Evolutionary conservation across 805 yeast genomes (phyloP), one percentile per base, ranked within the genome.

Genomic region (Wickerhamiella nectarea): DNA sequence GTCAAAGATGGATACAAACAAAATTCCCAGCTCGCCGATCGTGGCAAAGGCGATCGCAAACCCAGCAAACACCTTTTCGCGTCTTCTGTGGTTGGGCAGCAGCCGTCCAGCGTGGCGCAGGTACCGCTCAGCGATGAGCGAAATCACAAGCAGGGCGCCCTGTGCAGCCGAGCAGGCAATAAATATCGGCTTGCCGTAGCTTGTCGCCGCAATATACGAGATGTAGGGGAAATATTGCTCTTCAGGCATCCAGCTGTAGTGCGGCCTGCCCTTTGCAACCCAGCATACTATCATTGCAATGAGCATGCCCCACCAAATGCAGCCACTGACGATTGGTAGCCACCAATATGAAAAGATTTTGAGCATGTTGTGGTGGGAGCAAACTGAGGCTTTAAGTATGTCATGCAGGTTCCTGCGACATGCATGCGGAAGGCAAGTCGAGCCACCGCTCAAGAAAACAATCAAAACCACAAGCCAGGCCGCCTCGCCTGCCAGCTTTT

Each of bases 251-350:
- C 76, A 76, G 44, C 66, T 58, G 56, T 82, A 80, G 10, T 71
- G 65, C 0, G 94, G 94, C 37, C 72, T 72, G 1, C 95, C 95
- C 56, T 83, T 84, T 3, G 67, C 70, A 2, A 80, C 74, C 96
- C 96, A 87, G 51, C 77, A 72, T 2, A 70, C 59, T 50, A 87
- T 56, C 72, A 89, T 65, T 4, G 94, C 83, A 4, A 80, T 76
- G 9, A 87, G 71, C 95, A 85, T 83, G 3, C 82, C 94, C 76
- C 86, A 81, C 96, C 96, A 87, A 12, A 76, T 78, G 1, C 76
- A 60, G 42, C 75, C 63, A 1, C 84, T 72, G 2, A 76, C 54
- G 35, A 85, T 61, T 3, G 95, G 95, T 29, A 86, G 51, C 48
- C 61, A 51, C 67, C 66, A 65, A 48, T 60, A 40, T 15, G 42